Evolutionary conservation across 164 flowering plant genomes (phyloP), one percentile per base, ranked within the genome.

Genomic region (Piper betle): DNA sequence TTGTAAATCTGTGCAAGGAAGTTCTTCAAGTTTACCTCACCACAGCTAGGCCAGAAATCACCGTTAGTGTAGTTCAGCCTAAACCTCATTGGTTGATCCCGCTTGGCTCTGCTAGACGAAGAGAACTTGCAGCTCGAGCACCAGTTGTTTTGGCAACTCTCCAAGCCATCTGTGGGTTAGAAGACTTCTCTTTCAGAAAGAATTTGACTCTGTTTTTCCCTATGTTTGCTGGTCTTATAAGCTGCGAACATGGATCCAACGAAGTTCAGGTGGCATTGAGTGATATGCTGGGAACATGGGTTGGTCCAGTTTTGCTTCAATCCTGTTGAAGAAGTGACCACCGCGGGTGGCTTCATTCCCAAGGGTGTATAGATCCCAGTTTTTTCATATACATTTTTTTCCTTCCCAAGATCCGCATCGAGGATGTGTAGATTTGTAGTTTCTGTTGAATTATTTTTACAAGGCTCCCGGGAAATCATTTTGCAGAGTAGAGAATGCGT

Each of bases 241-340:
- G 97, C 58, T 91, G 96, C 61, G 96, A 94, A 69, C 99, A 94
- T 58, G 99, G 99, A 17, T 94, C 97, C 8, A 74, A 70, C 52
- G 97, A 94, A 66, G 90, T 94, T 64, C 99, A 86, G 71, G 60
- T 79, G 42, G 99, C 97, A 48, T 74, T 94, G 55, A 83, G 96
- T 63, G 86, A 94, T 46, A 88, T 91, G 87, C 88, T 94, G 8
- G 69, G 77, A 61, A 60, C 82, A 4, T 79, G 83, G 0, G 86
- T 91, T 43, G 97, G 93, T 37, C 97, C 99, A 4, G 65, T 94
- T 63, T 73, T 94, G 74, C 88, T 94, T 43, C 84, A 81, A 39
- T 84, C 91, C 2, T 88, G 96, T 79, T 89, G 87, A 85, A 43
- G 50, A 43, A 59, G 46, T n/a, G 62, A 39, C 33, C 33, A 41